These are phyloP conservation scores for Noccaea bulbosa DNA, from an alignment of 345 rosid species.

Conservation along the genomic window DNA sequence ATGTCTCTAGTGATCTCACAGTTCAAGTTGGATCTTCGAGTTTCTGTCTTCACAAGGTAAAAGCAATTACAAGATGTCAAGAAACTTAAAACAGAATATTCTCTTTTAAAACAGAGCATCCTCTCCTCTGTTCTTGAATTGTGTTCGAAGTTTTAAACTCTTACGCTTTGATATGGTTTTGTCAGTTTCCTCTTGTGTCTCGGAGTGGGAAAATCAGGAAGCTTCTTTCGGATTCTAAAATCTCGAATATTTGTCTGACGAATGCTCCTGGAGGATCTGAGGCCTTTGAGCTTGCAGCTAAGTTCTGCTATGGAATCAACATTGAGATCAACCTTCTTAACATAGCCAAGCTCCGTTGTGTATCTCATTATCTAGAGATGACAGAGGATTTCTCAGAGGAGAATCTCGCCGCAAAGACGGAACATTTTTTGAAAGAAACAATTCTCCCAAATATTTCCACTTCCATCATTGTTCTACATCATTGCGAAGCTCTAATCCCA, in stretches of 20 bases:
- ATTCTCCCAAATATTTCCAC: constrained; percentile 72
- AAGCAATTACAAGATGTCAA: constrained; percentile 3
- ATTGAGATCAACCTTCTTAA: constrained; percentile 70
- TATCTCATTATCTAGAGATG: constrained; percentile 88
- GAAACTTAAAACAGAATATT: neutral
- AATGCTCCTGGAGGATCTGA: constrained; percentile 83
- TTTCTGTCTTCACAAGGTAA: constrained; percentile 94
- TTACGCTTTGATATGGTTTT: constrained; percentile 21
- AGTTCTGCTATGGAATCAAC: constrained; percentile 87
- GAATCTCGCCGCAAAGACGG: constrained; percentile 68
- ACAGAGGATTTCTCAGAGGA: constrained; percentile 83
- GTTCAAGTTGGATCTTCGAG: constrained; percentile 82
- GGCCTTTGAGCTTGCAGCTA: constrained; percentile 95
- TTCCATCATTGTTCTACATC: constrained; percentile 72
- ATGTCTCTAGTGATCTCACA: constrained; percentile 91
- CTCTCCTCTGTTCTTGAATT: constrained; percentile 29
- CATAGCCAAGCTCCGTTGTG: constrained; percentile 72
- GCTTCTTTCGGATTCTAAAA: constrained; percentile 63
- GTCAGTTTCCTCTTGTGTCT: constrained; percentile 93
- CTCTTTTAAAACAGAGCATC: constrained; percentile 18
- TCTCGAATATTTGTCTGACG: constrained; percentile 60
- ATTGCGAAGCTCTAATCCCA: constrained; percentile 77
- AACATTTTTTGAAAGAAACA: constrained; percentile 63
- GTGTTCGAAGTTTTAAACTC: neutral
- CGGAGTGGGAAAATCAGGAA: constrained; percentile 87